Evolutionary conservation across 2,329 filamentous ascomycete species (phyloP).

Genomic region (Diaporthe destruens): DNA sequence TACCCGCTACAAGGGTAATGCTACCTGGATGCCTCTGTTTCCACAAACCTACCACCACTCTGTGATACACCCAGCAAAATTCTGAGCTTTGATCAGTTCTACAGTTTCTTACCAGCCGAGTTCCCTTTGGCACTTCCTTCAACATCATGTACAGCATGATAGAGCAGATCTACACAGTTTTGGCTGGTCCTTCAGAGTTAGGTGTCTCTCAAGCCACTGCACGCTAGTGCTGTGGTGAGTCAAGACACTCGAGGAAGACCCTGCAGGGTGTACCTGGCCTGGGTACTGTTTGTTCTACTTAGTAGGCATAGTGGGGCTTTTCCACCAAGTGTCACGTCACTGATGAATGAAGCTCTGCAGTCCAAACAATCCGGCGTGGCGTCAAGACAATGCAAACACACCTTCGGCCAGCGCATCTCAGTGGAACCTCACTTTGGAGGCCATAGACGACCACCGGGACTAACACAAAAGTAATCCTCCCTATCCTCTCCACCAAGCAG

Average conservation of each 20-base stretch:
- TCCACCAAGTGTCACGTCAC: slow-evolving; percentile 20
- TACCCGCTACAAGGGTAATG: not conserved
- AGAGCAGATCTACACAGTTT: not conserved
- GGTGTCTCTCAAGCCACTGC: not conserved
- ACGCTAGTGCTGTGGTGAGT: not conserved
- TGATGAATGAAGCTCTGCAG: not conserved
- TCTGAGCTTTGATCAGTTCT: not conserved
- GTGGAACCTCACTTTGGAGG: not conserved
- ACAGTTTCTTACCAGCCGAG: not conserved
- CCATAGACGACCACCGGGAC: not conserved
- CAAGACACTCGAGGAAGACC: not conserved
- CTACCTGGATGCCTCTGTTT: no score
- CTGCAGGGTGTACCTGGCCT: slow-evolving; percentile 3
- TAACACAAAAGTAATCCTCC: slow-evolving; percentile 22
- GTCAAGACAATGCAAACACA: not conserved
- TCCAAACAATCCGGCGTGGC: not conserved
- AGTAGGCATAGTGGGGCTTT: not conserved
- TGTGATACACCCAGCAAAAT: not conserved
- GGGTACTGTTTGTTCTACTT: not conserved
- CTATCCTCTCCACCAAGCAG: slow-evolving; percentile 41
- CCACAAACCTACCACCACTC: no score
- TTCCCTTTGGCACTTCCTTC: not conserved
- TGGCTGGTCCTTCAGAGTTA: not conserved
- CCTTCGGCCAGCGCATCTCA: not conserved
- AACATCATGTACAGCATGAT: not conserved